These are phyloP conservation scores for Artemisia argyi DNA, from an alignment of 129 eudicot genomes.

Conservation along the genomic window DNA sequence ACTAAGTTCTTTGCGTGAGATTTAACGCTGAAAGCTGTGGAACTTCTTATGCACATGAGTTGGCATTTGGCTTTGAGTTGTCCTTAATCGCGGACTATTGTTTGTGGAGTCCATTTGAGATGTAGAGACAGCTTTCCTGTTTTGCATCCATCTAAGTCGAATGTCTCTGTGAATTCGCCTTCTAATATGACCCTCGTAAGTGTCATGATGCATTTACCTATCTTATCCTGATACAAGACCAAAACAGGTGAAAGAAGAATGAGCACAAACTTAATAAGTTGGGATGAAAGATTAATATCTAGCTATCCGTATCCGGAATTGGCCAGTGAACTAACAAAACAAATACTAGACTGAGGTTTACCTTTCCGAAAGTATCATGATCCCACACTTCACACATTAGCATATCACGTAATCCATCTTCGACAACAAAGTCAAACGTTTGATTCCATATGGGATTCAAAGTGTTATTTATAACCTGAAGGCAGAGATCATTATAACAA, in stretches of 20 bases:
- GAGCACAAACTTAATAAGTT: not conserved
- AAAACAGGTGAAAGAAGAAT: constrained; percentile 7
- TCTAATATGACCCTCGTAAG: constrained; percentile 74
- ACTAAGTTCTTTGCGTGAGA: constrained; percentile 13
- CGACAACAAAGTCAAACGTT: constrained; percentile 93
- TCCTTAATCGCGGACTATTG: constrained; percentile 59
- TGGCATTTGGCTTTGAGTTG: constrained; percentile 11
- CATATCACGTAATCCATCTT: constrained; percentile 88
- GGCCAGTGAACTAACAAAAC: not conserved
- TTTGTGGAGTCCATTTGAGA: constrained; percentile 83
- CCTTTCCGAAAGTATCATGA: constrained; percentile 98
- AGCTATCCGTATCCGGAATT: not conserved
- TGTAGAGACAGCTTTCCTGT: constrained; percentile 61
- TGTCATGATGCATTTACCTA: constrained; percentile 91
- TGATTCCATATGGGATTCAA: constrained; percentile 97
- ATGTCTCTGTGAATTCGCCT: constrained; percentile 64
- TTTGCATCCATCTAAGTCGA: constrained; percentile 66
- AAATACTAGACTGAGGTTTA: constrained; percentile 30
- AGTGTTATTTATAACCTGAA: constrained; percentile 79
- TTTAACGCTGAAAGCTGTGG: not conserved
- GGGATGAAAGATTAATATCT: too few species aligned
- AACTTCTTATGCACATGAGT: constrained; percentile 8
- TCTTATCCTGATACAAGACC: constrained; percentile 60
- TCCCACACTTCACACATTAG: constrained; percentile 85
- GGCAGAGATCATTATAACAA: constrained; percentile 9